Evolutionary conservation across 73 alveolate genomes (phyloP), one percentile per base, ranked within the genome.

Genomic region (Uronychia binucleata): DNA sequence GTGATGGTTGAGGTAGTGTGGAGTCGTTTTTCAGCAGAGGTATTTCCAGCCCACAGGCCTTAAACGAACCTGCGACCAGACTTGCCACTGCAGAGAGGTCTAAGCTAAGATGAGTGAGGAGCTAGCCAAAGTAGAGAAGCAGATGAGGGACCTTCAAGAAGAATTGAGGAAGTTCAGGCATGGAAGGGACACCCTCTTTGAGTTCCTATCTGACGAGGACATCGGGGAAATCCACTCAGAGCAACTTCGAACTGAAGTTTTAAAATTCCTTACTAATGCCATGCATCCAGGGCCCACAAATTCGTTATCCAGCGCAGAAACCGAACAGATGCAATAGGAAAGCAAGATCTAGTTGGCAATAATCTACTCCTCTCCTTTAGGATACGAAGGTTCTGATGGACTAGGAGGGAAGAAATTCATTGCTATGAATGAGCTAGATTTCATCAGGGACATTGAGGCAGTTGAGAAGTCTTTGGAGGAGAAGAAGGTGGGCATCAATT

Each of bases 351-450:
- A 82, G 83, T 77, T 82, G 0, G 83, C 89, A 5, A 80, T 82
- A 0, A 60, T 82, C 0, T 67, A 74, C 34, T 77, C 89, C 5
- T 82, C 89, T 74, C 89, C 89, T 5, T 74, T 82, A 82, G 89
- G 89, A 13, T 82, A 74, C 28, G 80, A 82, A 67, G 77, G 14
- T 0, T 33, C 76, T 0, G 89, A 82, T 33, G 80, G 80, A 33
- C 31, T 30, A 1, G 89, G 89, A 27, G 59, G 77, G n/a, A 82
- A 60, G 1, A 75, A 30, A 82, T 82, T 82, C 34, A 74, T 58
- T 28, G 79, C 58, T 28, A 74, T 67, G 29, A 46, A 60, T 1
- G 78, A 60, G 26, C 74, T 82, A 26, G 31, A 82, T 34, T 82
- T 82, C 77, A 59, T 33, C 14, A 29, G 34, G 27, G 89, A 82